Evolutionary conservation across 2,329 filamentous ascomycete genomes (phyloP).

Genomic region (Colletotrichum sp.): DNA sequence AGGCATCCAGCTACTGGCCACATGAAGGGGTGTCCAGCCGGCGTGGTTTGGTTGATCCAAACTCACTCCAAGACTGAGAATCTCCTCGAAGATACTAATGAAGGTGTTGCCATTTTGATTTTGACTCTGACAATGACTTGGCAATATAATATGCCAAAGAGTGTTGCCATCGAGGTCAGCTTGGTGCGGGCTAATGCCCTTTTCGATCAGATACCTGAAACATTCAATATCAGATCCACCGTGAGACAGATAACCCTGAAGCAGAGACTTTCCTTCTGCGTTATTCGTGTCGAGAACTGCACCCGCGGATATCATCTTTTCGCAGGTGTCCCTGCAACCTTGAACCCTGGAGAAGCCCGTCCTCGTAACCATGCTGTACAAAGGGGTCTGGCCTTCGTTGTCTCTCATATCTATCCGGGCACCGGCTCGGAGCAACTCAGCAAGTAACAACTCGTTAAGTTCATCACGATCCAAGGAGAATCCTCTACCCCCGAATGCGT

Average conservation of each 20-base stretch:
- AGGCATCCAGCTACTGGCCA: background rate
- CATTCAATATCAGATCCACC: background rate
- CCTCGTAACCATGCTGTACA: background rate
- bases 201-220: background rate
- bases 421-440: slow-evolving; percentile 3
- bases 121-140: background rate
- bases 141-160: background rate
- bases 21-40: background rate
- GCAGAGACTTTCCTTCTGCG: background rate
- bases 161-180: background rate
- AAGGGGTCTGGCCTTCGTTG: slow-evolving; percentile 15
- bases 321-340: background rate
- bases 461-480: background rate
- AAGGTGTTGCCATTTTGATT: background rate
- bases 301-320: background rate
- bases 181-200: background rate
- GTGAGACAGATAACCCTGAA: background rate
- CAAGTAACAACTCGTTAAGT: background rate
- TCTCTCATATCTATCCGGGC: slow-evolving; percentile 21
- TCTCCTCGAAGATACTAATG: background rate
- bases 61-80: background rate
- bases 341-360: background rate
- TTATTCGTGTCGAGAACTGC: background rate
- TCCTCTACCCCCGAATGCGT: background rate
- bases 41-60: background rate